Conservation (phyloP, 1,139 yeast species). For the Yamadazyma spencermartinsiae region DNA sequence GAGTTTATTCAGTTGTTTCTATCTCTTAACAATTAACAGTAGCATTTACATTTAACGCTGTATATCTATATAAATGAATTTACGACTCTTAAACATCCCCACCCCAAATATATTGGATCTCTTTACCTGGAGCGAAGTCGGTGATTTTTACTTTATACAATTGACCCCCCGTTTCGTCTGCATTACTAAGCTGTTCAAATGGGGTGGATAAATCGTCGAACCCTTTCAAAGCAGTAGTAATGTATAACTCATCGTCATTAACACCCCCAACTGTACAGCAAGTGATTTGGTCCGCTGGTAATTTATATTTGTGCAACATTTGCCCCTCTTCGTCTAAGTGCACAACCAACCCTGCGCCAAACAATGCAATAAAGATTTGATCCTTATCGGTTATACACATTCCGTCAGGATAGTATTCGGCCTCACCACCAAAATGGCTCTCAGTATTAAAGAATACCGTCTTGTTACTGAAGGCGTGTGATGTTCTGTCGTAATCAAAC, state of each 20-base stretch:
- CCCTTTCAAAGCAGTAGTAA: slow-evolving; percentile 64
- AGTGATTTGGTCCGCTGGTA: slow-evolving; percentile 67
- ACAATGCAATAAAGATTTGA: slow-evolving; percentile 69
- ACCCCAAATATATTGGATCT: slow-evolving; percentile 31
- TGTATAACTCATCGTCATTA: slow-evolving; percentile 55
- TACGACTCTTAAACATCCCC: slow-evolving; percentile 14
- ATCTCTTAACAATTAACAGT: slow-evolving; percentile 9
- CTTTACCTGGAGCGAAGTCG: slow-evolving; percentile 20
- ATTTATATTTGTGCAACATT: slow-evolving; percentile 47
- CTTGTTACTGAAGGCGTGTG: slow-evolving; percentile 48
- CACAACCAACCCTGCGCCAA: slow-evolving; percentile 58
- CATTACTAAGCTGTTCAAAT: slow-evolving; percentile 30
- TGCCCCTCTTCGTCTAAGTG: slow-evolving; percentile 53
- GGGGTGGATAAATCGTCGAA: slow-evolving; percentile 36
- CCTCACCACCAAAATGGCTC: slow-evolving; percentile 24
- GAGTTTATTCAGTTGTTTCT: slow-evolving; percentile 45
- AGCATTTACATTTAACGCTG: too few relatives aligned
- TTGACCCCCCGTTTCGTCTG: slow-evolving; percentile 59
- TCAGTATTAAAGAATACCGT: slow-evolving; percentile 40
- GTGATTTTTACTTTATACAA: slow-evolving; percentile 28
- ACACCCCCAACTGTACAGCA: slow-evolving; percentile 75
- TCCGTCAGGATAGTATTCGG: slow-evolving; percentile 79
- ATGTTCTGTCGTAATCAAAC: slow-evolving; percentile 55
- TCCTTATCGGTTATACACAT: slow-evolving; percentile 61
- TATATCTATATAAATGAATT: background rate